phyloP scores from a whole-genome alignment of 305 asterid species.

The Petunia hybrid region DNA sequence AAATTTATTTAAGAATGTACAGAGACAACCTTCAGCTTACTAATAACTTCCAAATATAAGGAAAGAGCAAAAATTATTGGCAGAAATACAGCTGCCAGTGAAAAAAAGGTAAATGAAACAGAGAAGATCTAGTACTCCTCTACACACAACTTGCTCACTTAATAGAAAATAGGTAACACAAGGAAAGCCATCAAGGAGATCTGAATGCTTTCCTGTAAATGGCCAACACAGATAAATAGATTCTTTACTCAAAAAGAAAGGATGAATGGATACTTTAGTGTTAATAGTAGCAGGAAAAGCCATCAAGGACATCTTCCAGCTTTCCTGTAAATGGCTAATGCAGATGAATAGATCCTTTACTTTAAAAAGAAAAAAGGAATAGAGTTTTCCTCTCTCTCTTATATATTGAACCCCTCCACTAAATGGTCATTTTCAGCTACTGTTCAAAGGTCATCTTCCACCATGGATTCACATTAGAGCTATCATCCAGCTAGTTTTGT shows the following conservation, averaged over 20 bases:
- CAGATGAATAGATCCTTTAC: conserved; percentile 1
- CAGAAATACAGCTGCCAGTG: background rate
- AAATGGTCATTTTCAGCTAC: background rate
- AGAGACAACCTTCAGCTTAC: background rate
- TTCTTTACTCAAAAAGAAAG: background rate
- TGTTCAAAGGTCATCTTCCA: background rate
- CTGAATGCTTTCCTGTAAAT: conserved; percentile 12
- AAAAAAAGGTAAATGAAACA: background rate
- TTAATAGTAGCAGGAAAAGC: too few species aligned
- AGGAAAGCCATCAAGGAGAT: conserved; percentile 1
- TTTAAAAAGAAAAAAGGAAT: background rate
- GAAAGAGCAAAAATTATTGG: background rate
- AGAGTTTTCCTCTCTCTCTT: background rate
- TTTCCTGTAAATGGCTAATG: background rate
- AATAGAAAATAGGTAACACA: background rate
- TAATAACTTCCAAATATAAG: background rate
- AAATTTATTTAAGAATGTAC: background rate
- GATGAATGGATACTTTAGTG: background rate
- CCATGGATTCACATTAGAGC: background rate
- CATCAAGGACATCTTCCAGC: too few species aligned
- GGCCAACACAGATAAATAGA: background rate
- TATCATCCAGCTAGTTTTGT: conserved; percentile 5
- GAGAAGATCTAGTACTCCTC: conserved; percentile 13
- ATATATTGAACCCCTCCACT: background rate
- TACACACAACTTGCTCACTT: conserved; percentile 4